phyloP scores from a whole-genome alignment of 2,329 filamentous ascomycete genomes.

The Chrysoporthe cubensis region DNA sequence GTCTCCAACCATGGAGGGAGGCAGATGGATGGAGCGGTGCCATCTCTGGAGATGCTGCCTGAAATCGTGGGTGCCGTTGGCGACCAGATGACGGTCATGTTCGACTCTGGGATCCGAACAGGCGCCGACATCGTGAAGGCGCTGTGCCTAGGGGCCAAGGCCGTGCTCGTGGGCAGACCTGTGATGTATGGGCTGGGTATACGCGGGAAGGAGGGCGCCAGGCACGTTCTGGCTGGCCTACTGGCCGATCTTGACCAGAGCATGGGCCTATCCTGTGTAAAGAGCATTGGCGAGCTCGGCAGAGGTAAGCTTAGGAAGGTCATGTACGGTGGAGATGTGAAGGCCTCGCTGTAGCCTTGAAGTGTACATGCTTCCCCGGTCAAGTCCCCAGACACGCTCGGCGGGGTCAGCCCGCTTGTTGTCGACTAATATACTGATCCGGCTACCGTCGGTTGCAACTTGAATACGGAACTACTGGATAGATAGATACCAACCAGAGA shows the following conservation, averaged over 20 bases:
- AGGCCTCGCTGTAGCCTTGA: slow-evolving; percentile 19
- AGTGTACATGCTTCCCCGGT: background rate
- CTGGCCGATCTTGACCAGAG: slow-evolving; percentile 58
- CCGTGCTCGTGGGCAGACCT: slow-evolving; percentile 60
- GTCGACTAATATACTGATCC: no score
- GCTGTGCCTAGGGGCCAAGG: slow-evolving; percentile 57
- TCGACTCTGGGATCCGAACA: slow-evolving; percentile 62
- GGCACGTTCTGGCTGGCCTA: slow-evolving; percentile 53
- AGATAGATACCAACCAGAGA: no score
- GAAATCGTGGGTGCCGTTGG: slow-evolving; percentile 66
- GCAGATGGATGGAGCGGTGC: slow-evolving; percentile 60
- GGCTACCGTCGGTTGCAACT: no score
- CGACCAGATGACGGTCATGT: slow-evolving; percentile 60
- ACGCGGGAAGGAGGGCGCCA: slow-evolving; percentile 58
- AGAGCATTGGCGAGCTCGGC: slow-evolving; percentile 44
- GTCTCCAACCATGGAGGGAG: slow-evolving; percentile 63
- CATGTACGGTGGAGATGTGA: slow-evolving; percentile 39
- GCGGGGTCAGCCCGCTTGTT: no score
- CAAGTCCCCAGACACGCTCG: no score
- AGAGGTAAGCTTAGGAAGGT: slow-evolving; percentile 39
- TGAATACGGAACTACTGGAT: no score
- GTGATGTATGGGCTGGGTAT: slow-evolving; percentile 62
- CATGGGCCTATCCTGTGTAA: slow-evolving; percentile 58
- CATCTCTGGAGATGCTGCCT: slow-evolving; percentile 59
- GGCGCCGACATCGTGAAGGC: slow-evolving; percentile 64